Evolutionary conservation across 768 basidiomycete genomes (phyloP).

Genomic region (Leucocoprinus birnbaumii): DNA sequence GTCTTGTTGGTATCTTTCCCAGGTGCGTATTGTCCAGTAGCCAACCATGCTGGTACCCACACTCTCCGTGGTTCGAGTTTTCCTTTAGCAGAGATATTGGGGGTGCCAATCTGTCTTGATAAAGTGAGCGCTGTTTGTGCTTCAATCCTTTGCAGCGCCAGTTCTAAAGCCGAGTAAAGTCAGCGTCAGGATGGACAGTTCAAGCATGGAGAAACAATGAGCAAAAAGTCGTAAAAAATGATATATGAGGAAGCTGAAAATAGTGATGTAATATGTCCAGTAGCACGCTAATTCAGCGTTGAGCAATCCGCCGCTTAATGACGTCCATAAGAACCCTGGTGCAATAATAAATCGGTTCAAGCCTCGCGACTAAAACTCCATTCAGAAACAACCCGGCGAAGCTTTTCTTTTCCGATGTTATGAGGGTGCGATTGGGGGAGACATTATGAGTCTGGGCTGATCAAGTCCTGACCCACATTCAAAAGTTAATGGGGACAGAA

Average conservation of each 20-base stretch:
- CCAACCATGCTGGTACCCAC: constrained; percentile 46
- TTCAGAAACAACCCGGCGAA: not conserved
- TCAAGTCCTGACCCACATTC: not conserved
- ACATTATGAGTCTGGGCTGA: too few species aligned
- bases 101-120: constrained; percentile 66
- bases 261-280: too few species aligned
- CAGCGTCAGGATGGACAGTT: not conserved
- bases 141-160: constrained; percentile 67
- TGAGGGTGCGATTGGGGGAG: not conserved
- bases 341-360: not conserved
- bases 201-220: not conserved
- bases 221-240: not conserved
- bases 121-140: constrained; percentile 54
- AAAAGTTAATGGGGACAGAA: not conserved
- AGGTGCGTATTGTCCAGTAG: constrained; percentile 11
- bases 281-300: not conserved
- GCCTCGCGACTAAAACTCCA: not conserved
- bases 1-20: not conserved
- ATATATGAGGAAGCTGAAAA: too few species aligned
- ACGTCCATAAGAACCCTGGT: not conserved
- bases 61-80: constrained; percentile 56
- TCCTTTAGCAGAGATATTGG: constrained; percentile 81
- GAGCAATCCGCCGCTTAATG: not conserved
- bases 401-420: not conserved
- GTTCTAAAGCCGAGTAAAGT: constrained; percentile 39